Evolutionary conservation across 441 rosid species (phyloP).

Genomic region (Jatropha multifida): DNA sequence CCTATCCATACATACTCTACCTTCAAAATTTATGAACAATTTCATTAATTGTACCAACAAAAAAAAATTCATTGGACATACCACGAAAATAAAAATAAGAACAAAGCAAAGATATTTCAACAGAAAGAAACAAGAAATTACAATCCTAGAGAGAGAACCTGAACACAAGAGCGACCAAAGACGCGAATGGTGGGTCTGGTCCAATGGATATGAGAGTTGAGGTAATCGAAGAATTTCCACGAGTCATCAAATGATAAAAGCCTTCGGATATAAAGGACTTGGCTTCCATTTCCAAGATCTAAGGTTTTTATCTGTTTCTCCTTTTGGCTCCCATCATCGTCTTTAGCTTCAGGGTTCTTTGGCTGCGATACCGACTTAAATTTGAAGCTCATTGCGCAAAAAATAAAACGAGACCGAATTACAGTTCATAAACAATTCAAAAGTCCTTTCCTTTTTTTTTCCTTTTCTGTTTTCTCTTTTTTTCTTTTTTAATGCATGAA

Average conservation of each 20-base stretch:
- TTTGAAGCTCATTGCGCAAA: slow-evolving; percentile 21
- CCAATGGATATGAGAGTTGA: slow-evolving; percentile 77
- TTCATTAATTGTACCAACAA: no score
- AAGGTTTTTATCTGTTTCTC: slow-evolving; percentile 31
- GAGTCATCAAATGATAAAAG: slow-evolving; percentile 49
- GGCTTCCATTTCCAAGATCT: slow-evolving; percentile 75
- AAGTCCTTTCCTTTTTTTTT: no score
- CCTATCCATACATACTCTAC: not conserved
- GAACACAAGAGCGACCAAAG: slow-evolving; percentile 71
- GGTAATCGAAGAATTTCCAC: slow-evolving; percentile 65
- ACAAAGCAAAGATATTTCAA: not conserved
- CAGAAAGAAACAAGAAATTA: not conserved
- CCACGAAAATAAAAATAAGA: not conserved
- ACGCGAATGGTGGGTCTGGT: slow-evolving; percentile 76
- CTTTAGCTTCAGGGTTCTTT: not conserved
- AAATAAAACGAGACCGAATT: no score
- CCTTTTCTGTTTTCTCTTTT: no score
- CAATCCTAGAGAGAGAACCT: slow-evolving; percentile 38
- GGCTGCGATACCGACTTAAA: slow-evolving; percentile 17
- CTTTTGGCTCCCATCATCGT: not conserved
- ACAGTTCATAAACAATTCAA: no score
- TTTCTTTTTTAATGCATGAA: no score
- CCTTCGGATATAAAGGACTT: slow-evolving; percentile 53
- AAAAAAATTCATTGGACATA: not conserved
- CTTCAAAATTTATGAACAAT: not conserved